Percentiles rank a stretch among this genome's conserved stretches.
Evolutionary conservation across 73 alveolate genomes (phyloP).

Genomic region (Blepharisma japonicum): DNA sequence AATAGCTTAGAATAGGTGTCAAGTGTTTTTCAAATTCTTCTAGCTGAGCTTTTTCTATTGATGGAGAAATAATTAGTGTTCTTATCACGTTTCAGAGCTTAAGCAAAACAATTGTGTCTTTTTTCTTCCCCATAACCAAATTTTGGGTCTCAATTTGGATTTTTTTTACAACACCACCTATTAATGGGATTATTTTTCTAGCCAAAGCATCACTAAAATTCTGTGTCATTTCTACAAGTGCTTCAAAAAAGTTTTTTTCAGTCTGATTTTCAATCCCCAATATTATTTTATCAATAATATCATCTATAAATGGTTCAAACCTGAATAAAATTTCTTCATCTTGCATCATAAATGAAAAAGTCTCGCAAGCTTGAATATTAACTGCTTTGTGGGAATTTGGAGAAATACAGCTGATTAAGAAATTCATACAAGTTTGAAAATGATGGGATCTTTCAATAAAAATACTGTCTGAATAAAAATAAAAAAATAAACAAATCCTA

Average conservation of each 20-base stretch:
- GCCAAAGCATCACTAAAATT: background rate
- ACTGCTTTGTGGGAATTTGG: background rate
- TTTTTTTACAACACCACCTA: background rate
- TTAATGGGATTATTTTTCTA: background rate
- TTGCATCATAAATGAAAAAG: constrained; percentile 21
- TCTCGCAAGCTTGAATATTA: constrained; percentile 24
- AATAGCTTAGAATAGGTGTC: background rate
- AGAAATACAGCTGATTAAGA: constrained; percentile 1
- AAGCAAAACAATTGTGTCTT: background rate
- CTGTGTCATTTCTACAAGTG: background rate
- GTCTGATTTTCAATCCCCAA: background rate
- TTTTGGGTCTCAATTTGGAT: background rate
- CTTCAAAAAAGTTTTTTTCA: constrained; percentile 20
- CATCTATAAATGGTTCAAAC: background rate
- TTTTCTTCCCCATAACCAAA: background rate
- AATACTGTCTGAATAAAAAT: constrained; percentile 23
- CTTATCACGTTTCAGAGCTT: constrained; percentile 26
- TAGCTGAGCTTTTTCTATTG: background rate
- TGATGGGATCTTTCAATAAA: background rate
- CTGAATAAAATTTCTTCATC: constrained; percentile 26
- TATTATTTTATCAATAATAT: background rate
- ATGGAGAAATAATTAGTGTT: background rate
- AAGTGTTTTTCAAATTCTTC: background rate
- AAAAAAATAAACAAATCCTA: constrained; percentile 15
- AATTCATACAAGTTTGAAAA: background rate